A percentile compares a stretch with the other conserved stretches of the same genome.
phyloP scores from a whole-genome alignment of 2,329 filamentous ascomycete species.

The Sporothrix curviconia region DNA sequence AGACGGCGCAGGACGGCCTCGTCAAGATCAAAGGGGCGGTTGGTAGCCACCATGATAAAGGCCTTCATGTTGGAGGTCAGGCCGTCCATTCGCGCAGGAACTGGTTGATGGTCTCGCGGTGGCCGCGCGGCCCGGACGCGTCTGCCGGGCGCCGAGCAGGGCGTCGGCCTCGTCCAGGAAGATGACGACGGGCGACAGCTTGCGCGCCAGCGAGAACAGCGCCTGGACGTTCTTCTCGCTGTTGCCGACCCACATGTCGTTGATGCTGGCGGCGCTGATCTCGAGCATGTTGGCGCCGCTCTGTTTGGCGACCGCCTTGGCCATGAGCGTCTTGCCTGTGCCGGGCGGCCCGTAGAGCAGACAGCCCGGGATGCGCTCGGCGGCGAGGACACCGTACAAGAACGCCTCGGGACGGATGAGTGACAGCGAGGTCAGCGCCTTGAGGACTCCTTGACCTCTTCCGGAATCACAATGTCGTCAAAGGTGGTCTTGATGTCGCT shows the following conservation, averaged over 20 bases:
- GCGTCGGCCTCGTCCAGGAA: slow-evolving; percentile 97
- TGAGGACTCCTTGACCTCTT: slow-evolving; percentile 81
- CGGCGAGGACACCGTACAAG: slow-evolving; percentile 84
- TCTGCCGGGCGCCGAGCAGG: slow-evolving; percentile 72
- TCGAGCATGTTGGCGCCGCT: slow-evolving; percentile 71
- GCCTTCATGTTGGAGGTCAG: slow-evolving; percentile 66
- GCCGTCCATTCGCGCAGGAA: slow-evolving; percentile 94
- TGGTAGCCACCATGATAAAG: slow-evolving; percentile 98
- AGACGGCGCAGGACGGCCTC: slow-evolving; percentile 75
- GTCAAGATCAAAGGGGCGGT: slow-evolving; percentile 90
- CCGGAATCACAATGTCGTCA: slow-evolving; percentile 73
- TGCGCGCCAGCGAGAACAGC: slow-evolving; percentile 84
- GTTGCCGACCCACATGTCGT: slow-evolving; percentile 94
- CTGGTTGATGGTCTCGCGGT: slow-evolving; percentile 91
- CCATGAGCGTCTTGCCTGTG: slow-evolving; percentile 65
- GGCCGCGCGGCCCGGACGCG: slow-evolving; percentile 60
- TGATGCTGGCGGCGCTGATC: slow-evolving; percentile 82
- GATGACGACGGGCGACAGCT: slow-evolving; percentile 83
- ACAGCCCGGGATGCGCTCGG: slow-evolving; percentile 83
- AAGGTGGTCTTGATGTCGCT: slow-evolving; percentile 82
- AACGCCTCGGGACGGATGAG: slow-evolving; percentile 90
- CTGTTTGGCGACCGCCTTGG: slow-evolving; percentile 63
- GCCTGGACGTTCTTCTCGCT: slow-evolving; percentile 94
- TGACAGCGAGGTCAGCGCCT: slow-evolving; percentile 81
- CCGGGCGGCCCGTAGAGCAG: slow-evolving; percentile 84